Evolutionary conservation across 2,329 filamentous ascomycete genomes (phyloP), one percentile per base, ranked within the genome.

Genomic region (Pezicula rhizophila): DNA sequence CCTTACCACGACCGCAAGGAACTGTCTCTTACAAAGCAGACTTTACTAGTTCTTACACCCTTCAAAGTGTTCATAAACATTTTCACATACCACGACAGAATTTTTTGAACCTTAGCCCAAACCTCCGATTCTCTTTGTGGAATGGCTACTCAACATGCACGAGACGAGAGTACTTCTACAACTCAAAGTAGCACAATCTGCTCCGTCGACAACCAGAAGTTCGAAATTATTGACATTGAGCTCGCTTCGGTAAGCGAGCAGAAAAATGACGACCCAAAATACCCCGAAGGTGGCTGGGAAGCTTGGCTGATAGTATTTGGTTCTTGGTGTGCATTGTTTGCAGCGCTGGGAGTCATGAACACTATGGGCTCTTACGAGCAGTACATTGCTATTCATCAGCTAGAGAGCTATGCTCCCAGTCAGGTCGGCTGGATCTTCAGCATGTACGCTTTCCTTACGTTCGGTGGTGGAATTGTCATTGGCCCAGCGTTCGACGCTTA

Each of bases 361-460:
- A 82, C 80, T 53, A 75, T 90, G 46, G 88, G 35, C 7, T 26
- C 42, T 18, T 49, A 46, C 35, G 34, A 49, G 31, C 35, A n/a
- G 4, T 42, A 49, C 64, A 71, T 93, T 25, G 75, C 80, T n/a
- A 78, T 71, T 28, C 75, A 95, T 64, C 88, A 95, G 64, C 76
- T 96, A 10, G 72, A 73, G 20, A 70, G 72, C 25, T 82, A 89
- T 62, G 79, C 72, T 52, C 80, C 86, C 52, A 82, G 84, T 31
- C 80, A 78, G 2, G 80, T 91, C 31, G 87, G 87, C n/a, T 95
- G 89, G 89, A 87, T 95, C 53, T 95, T 95, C 62, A 85, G 84
- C 48, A 70, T 95, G 43, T 92, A 89, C 62, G 81, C 85, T 8
- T 93, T 92, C 59, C 70, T 95, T 17, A 78, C 83, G 49, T 95